phyloP scores from a whole-genome alignment of 345 rosid species.

The Arabidopsis suecica region DNA sequence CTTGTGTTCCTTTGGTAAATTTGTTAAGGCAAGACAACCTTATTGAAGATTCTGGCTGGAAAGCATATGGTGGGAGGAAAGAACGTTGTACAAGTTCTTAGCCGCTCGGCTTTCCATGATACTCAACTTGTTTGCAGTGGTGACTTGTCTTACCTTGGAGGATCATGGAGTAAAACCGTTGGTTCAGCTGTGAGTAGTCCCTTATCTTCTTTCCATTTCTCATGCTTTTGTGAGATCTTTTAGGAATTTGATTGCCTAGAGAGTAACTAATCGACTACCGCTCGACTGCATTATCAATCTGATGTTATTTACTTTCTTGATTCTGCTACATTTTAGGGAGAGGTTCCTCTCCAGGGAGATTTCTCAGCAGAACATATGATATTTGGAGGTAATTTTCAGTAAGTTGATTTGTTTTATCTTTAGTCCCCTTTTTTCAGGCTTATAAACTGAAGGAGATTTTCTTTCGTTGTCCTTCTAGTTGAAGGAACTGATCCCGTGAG shows the following conservation, averaged over 20 bases:
- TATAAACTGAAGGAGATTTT: neutral
- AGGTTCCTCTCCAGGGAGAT: conserved; percentile 95
- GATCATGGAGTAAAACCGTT: conserved; percentile 92
- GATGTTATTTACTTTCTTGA: neutral
- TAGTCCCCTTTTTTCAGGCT: neutral
- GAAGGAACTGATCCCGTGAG: conserved; percentile 86
- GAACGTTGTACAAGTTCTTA: conserved; percentile 77
- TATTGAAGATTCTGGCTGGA: conserved; percentile 84
- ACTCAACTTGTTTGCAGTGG: conserved; percentile 86
- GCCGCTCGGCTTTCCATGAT: conserved; percentile 86
- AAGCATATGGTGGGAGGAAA: conserved; percentile 97
- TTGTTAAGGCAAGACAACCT: conserved; percentile 78
- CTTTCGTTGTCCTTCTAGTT: conserved; percentile 50
- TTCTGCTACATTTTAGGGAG: conserved; percentile 55
- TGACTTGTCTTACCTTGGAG: conserved; percentile 86
- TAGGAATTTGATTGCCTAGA: neutral
- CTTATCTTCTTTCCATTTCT: neutral
- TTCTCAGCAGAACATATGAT: conserved; percentile 97
- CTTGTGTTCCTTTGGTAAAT: neutral
- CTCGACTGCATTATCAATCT: neutral
- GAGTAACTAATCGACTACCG: neutral
- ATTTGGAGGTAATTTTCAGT: conserved; percentile 70
- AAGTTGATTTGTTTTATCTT: neutral
- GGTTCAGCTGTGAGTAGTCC: conserved; percentile 79
- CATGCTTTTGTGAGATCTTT: neutral